Conservation (phyloP, 2,329 filamentous ascomycete species). For the Emmonsia crescens region DNA sequence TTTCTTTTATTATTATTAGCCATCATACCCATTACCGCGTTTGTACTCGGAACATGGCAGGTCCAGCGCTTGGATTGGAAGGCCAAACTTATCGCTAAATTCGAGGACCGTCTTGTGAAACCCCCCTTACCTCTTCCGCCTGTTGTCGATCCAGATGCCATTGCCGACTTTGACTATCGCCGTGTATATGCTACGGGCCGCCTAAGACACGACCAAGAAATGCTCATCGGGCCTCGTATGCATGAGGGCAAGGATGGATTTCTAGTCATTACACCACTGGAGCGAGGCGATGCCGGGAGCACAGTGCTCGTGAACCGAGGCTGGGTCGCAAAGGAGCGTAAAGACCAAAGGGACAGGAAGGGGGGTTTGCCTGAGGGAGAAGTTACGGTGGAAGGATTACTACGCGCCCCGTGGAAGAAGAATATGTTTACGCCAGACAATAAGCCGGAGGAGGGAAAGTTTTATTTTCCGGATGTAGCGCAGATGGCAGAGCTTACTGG, state of each 20-base stretch:
- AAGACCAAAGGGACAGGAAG: constrained; percentile 50
- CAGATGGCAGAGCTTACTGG: constrained; percentile 80
- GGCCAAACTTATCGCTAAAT: constrained; percentile 77
- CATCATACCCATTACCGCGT: constrained; percentile 83
- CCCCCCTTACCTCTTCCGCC: constrained; percentile 78
- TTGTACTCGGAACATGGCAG: constrained; percentile 87
- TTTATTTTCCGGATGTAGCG: constrained; percentile 87
- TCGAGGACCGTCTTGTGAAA: constrained; percentile 82
- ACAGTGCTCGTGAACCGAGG: constrained; percentile 82
- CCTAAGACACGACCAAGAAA: constrained; percentile 82
- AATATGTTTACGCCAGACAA: constrained; percentile 97
- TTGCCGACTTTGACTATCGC: constrained; percentile 85
- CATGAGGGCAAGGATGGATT: constrained; percentile 83
- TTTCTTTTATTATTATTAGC: constrained; percentile 32
- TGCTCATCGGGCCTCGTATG: constrained; percentile 87
- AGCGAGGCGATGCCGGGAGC: constrained; percentile 49
- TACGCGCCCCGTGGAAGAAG: constrained; percentile 89
- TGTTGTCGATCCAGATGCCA: constrained; percentile 65
- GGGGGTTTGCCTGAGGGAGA: constrained; percentile 58
- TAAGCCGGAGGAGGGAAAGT: constrained; percentile 67
- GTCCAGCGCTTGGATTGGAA: constrained; percentile 91
- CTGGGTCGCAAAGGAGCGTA: constrained; percentile 75
- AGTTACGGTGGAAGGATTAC: constrained; percentile 69
- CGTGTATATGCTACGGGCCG: constrained; percentile 64
- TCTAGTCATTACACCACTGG: constrained; percentile 82